A percentile compares a stretch with the other conserved stretches of the same genome.
These are phyloP conservation scores for Allomyces javanicus DNA, from an alignment of 192 early-diverging fungal genomes.

Conservation along the genomic window DNA sequence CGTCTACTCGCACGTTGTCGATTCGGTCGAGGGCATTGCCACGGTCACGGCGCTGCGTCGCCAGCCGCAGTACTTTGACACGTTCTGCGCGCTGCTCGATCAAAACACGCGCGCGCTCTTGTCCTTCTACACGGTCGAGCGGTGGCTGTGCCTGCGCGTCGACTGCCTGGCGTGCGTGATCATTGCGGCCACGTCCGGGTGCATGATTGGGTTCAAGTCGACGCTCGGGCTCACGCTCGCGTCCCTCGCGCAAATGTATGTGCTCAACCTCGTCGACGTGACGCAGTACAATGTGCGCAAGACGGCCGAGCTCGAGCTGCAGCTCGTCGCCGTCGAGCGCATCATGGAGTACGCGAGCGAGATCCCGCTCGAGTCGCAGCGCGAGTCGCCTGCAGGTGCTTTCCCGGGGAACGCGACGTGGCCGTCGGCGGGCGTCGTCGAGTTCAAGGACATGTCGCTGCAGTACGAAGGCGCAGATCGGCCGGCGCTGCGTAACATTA, in stretches of 20 bases:
- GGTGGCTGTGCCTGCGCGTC: slow-evolving; percentile 73
- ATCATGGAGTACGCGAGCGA: slow-evolving; percentile 52
- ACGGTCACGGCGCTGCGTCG: slow-evolving; percentile 71
- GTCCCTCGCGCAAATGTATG: slow-evolving; percentile 65
- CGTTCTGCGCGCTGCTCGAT: slow-evolving; percentile 42
- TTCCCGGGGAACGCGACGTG: slow-evolving; percentile 16
- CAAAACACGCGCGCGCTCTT: slow-evolving; percentile 72
- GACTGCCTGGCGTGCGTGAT: slow-evolving; percentile 50
- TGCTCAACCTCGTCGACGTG: slow-evolving; percentile 65
- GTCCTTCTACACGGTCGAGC: slow-evolving; percentile 65
- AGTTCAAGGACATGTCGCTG: neutral
- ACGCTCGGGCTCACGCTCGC: slow-evolving; percentile 64
- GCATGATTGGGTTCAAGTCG: slow-evolving; percentile 33
- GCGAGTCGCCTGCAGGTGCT: too few relatives aligned
- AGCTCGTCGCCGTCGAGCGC: slow-evolving; percentile 56
- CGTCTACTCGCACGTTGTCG: slow-evolving; percentile 61
- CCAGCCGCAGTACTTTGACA: slow-evolving; percentile 39
- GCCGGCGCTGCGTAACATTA: neutral
- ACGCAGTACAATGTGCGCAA: slow-evolving; percentile 59
- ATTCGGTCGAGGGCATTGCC: slow-evolving; percentile 51
- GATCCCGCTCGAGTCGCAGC: slow-evolving; percentile 61
- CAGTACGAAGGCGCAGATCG: neutral
- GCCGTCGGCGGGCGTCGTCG: neutral
- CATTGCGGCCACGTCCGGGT: slow-evolving; percentile 48
- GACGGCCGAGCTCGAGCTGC: slow-evolving; percentile 29